A percentile compares a stretch with the other conserved stretches of the same genome.
phyloP scores from a whole-genome alignment of 2,329 filamentous ascomycete species.

The Corinectria fuckeliana region DNA sequence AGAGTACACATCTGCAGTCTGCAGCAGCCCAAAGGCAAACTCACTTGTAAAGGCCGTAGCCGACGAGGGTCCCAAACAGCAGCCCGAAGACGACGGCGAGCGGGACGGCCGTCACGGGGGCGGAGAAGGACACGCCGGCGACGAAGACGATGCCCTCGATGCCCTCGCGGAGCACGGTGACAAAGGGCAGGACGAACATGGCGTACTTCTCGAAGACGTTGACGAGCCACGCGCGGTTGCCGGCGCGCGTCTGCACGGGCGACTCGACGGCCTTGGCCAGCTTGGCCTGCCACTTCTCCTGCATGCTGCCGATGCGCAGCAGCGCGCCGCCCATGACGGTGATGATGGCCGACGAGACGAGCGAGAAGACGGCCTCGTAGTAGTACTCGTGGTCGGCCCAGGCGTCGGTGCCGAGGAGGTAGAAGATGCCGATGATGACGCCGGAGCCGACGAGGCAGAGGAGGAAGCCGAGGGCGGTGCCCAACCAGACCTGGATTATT shows the following conservation, averaged over 20 bases:
- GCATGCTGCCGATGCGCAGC: conserved; percentile 81
- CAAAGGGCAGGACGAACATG: conserved; percentile 86
- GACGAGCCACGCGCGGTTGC: conserved; percentile 58
- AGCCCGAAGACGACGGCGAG: conserved; percentile 78
- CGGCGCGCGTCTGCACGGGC: conserved; percentile 52
- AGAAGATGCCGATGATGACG: conserved; percentile 76
- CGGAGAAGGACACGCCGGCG: conserved; percentile 79
- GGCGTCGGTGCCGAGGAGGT: conserved; percentile 68
- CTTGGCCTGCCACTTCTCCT: conserved; percentile 86
- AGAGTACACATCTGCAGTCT: neutral
- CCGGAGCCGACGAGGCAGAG: conserved; percentile 70
- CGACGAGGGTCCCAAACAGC: conserved; percentile 68
- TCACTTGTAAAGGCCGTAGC: conserved; percentile 79
- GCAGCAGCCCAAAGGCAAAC: conserved; percentile 19
- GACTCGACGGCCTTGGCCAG: conserved; percentile 72
- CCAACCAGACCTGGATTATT: conserved; percentile 63
- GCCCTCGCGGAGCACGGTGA: conserved; percentile 85
- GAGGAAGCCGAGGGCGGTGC: conserved; percentile 42
- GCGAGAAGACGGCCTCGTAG: conserved; percentile 81
- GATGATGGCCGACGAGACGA: conserved; percentile 83
- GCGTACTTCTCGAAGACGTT: conserved; percentile 78
- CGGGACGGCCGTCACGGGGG: conserved; percentile 78
- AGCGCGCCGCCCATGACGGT: conserved; percentile 81
- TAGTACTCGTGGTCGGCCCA: conserved; percentile 76
- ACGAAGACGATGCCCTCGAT: conserved; percentile 90